These are phyloP conservation scores for Fusarium clavum DNA, from an alignment of 2,329 filamentous ascomycete species.

Conservation along the genomic window DNA sequence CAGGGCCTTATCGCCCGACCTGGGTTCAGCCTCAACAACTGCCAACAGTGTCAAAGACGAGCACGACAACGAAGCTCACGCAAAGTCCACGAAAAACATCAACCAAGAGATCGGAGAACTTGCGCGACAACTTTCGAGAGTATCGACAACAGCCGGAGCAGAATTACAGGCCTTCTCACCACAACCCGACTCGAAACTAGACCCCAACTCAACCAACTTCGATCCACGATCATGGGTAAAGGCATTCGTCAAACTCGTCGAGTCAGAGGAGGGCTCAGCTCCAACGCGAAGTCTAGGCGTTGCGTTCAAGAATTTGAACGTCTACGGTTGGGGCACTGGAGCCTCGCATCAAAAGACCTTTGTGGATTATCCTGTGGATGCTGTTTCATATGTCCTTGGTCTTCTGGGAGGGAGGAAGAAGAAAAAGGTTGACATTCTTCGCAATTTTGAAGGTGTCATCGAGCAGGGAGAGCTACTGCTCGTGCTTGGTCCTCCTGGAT, in stretches of 20 bases:
- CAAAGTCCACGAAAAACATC: not conserved
- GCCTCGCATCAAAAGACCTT: constrained; percentile 44
- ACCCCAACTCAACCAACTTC: constrained; percentile 45
- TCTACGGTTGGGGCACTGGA: constrained; percentile 45
- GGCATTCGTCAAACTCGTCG: constrained; percentile 43
- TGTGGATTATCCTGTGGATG: constrained; percentile 40
- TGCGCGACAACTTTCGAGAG: constrained; percentile 28
- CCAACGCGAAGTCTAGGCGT: constrained; percentile 44
- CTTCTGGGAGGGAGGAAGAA: constrained; percentile 14
- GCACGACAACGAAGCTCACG: not conserved
- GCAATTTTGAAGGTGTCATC: constrained; percentile 47
- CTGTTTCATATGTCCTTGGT: constrained; percentile 1
- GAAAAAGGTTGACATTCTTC: constrained; percentile 43
- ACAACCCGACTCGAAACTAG: constrained; percentile 33
- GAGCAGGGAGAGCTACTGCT: constrained; percentile 48
- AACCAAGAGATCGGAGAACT: constrained; percentile 23
- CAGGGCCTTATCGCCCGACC: not conserved
- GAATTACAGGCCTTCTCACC: constrained; percentile 40
- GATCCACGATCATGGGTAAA: constrained; percentile 45
- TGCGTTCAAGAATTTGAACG: constrained; percentile 44
- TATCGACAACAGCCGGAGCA: constrained; percentile 20
- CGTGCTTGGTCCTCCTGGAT: constrained; percentile 64
- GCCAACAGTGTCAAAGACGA: constrained; percentile 4
- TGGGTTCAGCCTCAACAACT: constrained; percentile 24
- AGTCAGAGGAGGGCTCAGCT: constrained; percentile 42